These are phyloP conservation scores for Globisporangium lucens DNA, from an alignment of 352 stramenopile genomes.

Conservation along the genomic window DNA sequence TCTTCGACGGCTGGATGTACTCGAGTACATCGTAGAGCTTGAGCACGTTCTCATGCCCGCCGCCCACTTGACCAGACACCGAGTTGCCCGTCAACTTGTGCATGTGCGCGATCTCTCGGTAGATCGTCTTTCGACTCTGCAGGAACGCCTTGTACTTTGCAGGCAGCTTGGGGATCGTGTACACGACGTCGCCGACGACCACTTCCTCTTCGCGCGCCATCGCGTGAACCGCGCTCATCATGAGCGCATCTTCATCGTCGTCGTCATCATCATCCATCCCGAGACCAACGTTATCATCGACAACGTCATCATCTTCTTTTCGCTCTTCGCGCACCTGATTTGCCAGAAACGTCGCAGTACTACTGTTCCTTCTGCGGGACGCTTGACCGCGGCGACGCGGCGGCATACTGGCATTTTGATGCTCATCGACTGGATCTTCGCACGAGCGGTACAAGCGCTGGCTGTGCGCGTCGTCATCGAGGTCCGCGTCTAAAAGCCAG, in stretches of 20 bases:
- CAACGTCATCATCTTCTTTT: constrained; percentile 22
- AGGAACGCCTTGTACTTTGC: constrained; percentile 93
- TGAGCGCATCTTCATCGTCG: constrained; percentile 33
- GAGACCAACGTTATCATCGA: constrained; percentile 3
- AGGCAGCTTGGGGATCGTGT: constrained; percentile 84
- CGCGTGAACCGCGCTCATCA: constrained; percentile 25
- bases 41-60: constrained; percentile 94
- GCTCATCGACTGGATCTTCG: constrained; percentile 44
- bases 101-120: constrained; percentile 96
- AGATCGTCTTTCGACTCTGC: constrained; percentile 89
- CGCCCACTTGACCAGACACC: constrained; percentile 60
- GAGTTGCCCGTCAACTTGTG: constrained; percentile 86
- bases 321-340: constrained; percentile 16
- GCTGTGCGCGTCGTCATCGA: constrained; percentile 30
- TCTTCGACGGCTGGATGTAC: constrained; percentile 93
- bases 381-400: not conserved
- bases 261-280: constrained; percentile 12
- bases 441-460: constrained; percentile 18
- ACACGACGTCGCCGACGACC: constrained; percentile 33
- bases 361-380: constrained; percentile 6
- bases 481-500: constrained; percentile 69
- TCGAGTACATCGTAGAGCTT: constrained; percentile 96
- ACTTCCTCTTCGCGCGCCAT: constrained; percentile 22
- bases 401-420: not conserved
- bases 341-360: not conserved